These are phyloP conservation scores for Fonsecaea pedrosoi DNA, from an alignment of 2,329 filamentous ascomycete species.

Conservation along the genomic window DNA sequence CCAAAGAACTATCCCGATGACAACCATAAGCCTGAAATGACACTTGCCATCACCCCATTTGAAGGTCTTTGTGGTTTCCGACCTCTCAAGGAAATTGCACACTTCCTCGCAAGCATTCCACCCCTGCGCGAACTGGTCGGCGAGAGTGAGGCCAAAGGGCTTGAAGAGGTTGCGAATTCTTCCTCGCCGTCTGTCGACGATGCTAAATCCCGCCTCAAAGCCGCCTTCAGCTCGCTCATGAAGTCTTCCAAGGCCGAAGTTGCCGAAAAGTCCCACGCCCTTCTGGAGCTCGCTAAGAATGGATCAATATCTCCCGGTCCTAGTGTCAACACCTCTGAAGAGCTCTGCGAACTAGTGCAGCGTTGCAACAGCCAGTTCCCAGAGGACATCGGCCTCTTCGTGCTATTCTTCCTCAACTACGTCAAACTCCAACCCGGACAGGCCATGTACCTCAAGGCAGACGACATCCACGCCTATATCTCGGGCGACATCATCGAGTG, in stretches of 20 bases:
- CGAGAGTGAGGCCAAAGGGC: constrained; percentile 65
- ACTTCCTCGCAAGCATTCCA: constrained; percentile 75
- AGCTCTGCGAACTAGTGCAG: constrained; percentile 76
- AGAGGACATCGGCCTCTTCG: constrained; percentile 88
- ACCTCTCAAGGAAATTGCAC: constrained; percentile 81
- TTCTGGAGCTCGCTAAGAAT: constrained; percentile 71
- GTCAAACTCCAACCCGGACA: constrained; percentile 87
- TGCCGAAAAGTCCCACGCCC: constrained; percentile 67
- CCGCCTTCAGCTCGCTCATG: constrained; percentile 81
- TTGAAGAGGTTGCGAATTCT: constrained; percentile 61
- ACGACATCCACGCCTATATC: constrained; percentile 93
- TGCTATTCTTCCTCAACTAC: constrained; percentile 96
- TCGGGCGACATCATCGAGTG: constrained; percentile 90
- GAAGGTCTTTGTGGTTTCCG: constrained; percentile 96
- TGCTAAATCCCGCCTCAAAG: constrained; percentile 81
- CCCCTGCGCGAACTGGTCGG: constrained; percentile 72
- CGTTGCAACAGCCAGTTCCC: constrained; percentile 86
- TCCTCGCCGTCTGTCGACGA: constrained; percentile 59
- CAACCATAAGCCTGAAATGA: constrained; percentile 99
- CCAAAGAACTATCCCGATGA: constrained; percentile 97
- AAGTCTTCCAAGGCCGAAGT: constrained; percentile 72
- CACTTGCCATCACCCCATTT: constrained; percentile 94
- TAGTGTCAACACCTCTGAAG: constrained; percentile 70
- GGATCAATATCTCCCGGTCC: constrained; percentile 53
- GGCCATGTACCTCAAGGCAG: constrained; percentile 93